These are phyloP conservation scores for Serendipita sp. DNA, from an alignment of 768 basidiomycete genomes.

Conservation along the genomic window DNA sequence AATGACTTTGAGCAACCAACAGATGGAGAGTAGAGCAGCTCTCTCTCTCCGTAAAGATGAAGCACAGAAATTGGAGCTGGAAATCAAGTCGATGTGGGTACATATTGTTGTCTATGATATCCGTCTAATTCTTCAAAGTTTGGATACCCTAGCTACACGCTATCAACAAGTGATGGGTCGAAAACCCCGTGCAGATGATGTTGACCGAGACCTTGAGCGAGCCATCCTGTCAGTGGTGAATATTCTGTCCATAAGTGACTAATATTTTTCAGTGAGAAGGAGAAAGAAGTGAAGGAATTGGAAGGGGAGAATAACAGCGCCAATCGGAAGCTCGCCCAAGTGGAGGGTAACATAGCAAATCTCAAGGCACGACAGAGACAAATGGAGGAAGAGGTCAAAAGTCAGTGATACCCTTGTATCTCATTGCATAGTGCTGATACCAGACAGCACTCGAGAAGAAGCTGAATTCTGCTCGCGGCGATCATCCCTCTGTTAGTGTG, in stretches of 20 bases:
- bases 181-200: slow-evolving; percentile 41
- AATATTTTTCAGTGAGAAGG: slow-evolving; percentile 40
- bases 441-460: slow-evolving; percentile 33
- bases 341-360: slow-evolving; percentile 45
- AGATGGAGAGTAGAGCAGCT: slow-evolving; percentile 68
- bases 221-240: slow-evolving; percentile 32
- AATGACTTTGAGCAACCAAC: slow-evolving; percentile 49
- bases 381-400: slow-evolving; percentile 45
- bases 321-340: slow-evolving; percentile 42
- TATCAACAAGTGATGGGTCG: slow-evolving; percentile 49
- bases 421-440: not conserved
- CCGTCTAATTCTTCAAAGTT: slow-evolving; percentile 25
- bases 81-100: slow-evolving; percentile 53
- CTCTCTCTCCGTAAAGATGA: slow-evolving; percentile 60
- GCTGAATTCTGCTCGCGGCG: slow-evolving; percentile 17
- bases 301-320: slow-evolving; percentile 28
- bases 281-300: slow-evolving; percentile 37
- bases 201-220: slow-evolving; percentile 58
- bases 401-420: slow-evolving; percentile 23
- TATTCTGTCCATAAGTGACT: not conserved
- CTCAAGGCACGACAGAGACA: slow-evolving; percentile 42
- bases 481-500: slow-evolving; percentile 15
- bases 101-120: slow-evolving; percentile 1
- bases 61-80: slow-evolving; percentile 42
- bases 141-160: slow-evolving; percentile 42